These are phyloP conservation scores for Daldinia caldariorum DNA, from an alignment of 495 filamentous ascomycete species.

Conservation along the genomic window DNA sequence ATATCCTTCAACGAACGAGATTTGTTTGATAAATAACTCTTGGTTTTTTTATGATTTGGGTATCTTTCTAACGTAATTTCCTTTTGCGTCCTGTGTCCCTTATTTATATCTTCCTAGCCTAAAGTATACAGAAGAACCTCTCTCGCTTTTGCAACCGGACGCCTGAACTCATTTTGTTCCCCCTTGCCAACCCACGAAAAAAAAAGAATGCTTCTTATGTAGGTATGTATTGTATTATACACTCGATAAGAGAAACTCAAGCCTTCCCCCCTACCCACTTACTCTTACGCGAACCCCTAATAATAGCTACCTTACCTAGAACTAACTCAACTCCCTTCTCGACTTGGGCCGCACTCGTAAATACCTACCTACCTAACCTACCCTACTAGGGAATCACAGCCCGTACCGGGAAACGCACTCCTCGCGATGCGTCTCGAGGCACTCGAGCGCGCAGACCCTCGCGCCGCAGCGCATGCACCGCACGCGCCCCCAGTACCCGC, in stretches of 20 bases:
- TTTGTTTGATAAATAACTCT: not conserved
- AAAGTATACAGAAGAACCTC: not conserved
- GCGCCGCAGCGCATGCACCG: constrained; percentile 85
- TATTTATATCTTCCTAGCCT: too few relatives aligned
- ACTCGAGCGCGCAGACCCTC: constrained; percentile 83
- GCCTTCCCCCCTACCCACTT: too few relatives aligned
- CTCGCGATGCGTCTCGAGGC: constrained; percentile 81
- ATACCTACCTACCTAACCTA: too few relatives aligned
- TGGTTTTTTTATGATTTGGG: constrained; percentile 31
- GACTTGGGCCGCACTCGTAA: too few relatives aligned
- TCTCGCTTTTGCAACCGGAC: constrained; percentile 1
- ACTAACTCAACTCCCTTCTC: too few relatives aligned
- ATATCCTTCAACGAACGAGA: constrained; percentile 14
- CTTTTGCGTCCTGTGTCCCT: not conserved
- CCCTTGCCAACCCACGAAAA: too few relatives aligned
- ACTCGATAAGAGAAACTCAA: too few relatives aligned
- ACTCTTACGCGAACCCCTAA: too few relatives aligned
- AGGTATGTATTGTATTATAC: too few relatives aligned
- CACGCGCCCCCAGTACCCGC: constrained; percentile 91
- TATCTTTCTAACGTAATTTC: constrained; percentile 29
- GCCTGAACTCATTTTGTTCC: not conserved
- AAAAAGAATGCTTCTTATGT: too few relatives aligned
- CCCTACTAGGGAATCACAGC: too few relatives aligned
- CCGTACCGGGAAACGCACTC: constrained; percentile 75
- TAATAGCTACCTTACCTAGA: too few relatives aligned